Percentiles rank a stretch among this genome's conserved stretches.
Evolutionary conservation across 129 eudicot species (phyloP).

Genomic region (Pittosporum tobira): DNA sequence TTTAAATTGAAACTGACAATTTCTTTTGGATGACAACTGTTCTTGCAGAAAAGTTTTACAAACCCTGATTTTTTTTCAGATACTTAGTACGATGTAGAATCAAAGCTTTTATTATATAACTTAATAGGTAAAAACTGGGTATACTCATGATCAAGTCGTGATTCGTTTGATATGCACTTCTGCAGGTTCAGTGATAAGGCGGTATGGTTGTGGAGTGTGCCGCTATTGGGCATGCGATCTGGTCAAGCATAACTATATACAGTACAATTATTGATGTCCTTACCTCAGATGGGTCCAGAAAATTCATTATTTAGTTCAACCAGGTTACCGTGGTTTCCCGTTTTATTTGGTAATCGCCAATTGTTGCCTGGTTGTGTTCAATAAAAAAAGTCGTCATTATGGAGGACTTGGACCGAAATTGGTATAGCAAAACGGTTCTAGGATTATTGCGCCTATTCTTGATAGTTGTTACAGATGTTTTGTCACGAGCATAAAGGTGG

Average conservation of each 20-base stretch:
- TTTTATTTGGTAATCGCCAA: slow-evolving; percentile 29
- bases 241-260: too few species aligned
- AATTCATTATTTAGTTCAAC: slow-evolving; percentile 30
- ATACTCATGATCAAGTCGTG: not conserved
- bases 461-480: too few species aligned
- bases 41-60: not conserved
- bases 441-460: too few species aligned
- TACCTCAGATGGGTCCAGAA: not conserved
- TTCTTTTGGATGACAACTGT: not conserved
- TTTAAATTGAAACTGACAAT: too few species aligned
- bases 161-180: slow-evolving; percentile 5
- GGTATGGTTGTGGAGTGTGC: slow-evolving; percentile 10
- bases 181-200: slow-evolving; percentile 28
- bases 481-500: too few species aligned
- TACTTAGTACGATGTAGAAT: too few species aligned
- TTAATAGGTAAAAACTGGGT: not conserved
- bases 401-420: too few species aligned
- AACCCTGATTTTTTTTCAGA: not conserved
- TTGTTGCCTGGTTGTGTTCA: slow-evolving; percentile 29
- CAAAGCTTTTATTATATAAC: not conserved
- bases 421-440: too few species aligned
- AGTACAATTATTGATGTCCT: too few species aligned
- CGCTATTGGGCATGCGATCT: slow-evolving; percentile 2
- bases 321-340: slow-evolving; percentile 32
- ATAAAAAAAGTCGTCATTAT: slow-evolving; percentile 9